Evolutionary conservation across 2,329 filamentous ascomycete species (phyloP).

Genomic region (Aspergillus sergii): DNA sequence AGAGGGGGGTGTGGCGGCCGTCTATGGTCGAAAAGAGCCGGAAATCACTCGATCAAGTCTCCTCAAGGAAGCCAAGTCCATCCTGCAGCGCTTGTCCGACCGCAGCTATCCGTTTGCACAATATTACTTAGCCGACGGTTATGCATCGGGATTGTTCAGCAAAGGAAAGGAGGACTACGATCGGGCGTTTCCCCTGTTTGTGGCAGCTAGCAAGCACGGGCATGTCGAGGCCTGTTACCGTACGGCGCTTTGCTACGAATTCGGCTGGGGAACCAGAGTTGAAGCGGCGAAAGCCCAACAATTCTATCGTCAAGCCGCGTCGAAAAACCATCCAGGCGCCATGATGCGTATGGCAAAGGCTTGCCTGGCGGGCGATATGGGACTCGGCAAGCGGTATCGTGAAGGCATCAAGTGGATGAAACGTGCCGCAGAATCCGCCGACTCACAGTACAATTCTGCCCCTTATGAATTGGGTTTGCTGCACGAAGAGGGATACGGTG

Average conservation of each 20-base stretch:
- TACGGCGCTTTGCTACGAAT: conserved; percentile 93
- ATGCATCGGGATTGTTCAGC: conserved; percentile 89
- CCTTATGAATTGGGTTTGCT: conserved; percentile 87
- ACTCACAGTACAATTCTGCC: conserved; percentile 87
- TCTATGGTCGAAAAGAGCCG: conserved; percentile 27
- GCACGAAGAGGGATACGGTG: conserved; percentile 91
- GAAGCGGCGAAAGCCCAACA: conserved; percentile 91
- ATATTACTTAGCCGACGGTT: conserved; percentile 95
- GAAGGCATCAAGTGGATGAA: conserved; percentile 98
- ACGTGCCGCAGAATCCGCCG: conserved; percentile 84
- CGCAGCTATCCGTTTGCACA: conserved; percentile 94
- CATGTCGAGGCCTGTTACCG: conserved; percentile 96
- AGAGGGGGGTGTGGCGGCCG: conserved; percentile 28
- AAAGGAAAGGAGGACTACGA: conserved; percentile 93
- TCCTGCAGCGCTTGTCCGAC: conserved; percentile 82
- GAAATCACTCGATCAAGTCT: conserved; percentile 65
- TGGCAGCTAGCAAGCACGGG: conserved; percentile 92
- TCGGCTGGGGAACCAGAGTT: conserved; percentile 92
- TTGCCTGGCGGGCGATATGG: conserved; percentile 86
- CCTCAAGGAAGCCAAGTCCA: conserved; percentile 82
- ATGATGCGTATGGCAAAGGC: conserved; percentile 91
- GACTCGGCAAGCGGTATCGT: conserved; percentile 76
- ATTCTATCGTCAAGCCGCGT: conserved; percentile 85
- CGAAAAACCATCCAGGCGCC: conserved; percentile 92
- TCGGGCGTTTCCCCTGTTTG: conserved; percentile 87